These are phyloP conservation scores for Aphanomyces euteiches DNA, from an alignment of 352 stramenopile species.

Conservation along the genomic window DNA sequence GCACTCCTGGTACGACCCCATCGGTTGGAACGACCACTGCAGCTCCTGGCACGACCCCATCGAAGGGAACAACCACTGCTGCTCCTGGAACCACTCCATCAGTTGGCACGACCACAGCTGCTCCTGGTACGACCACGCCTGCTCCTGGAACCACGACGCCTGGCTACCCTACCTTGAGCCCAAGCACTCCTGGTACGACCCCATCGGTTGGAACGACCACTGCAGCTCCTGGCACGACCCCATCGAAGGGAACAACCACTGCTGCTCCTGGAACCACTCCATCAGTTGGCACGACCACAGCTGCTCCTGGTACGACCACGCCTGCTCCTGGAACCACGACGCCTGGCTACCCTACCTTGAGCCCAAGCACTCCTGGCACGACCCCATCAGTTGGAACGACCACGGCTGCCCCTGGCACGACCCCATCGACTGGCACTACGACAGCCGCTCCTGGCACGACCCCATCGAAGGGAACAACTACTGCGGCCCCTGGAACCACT, in stretches of 20 bases:
- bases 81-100: background rate
- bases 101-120: background rate
- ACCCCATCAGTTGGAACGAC: background rate
- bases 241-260: background rate
- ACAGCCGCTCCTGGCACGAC: background rate
- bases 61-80: background rate
- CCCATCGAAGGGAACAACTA: background rate
- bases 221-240: background rate
- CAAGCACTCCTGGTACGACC: background rate
- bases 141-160: background rate
- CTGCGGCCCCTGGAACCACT: constrained; percentile 3
- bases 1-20: background rate
- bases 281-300: too few relatives aligned
- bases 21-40: background rate
- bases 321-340: constrained; percentile 1
- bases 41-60: background rate
- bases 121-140: background rate
- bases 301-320: background rate
- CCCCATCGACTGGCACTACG: background rate
- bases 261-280: background rate
- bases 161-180: background rate
- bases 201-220: background rate
- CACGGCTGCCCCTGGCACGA: background rate
- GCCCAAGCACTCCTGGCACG: background rate
- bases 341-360: background rate